Evolutionary conservation across 805 yeast genomes (phyloP), one percentile per base, ranked within the genome.

Genomic region (Saturnispora halmiae): DNA sequence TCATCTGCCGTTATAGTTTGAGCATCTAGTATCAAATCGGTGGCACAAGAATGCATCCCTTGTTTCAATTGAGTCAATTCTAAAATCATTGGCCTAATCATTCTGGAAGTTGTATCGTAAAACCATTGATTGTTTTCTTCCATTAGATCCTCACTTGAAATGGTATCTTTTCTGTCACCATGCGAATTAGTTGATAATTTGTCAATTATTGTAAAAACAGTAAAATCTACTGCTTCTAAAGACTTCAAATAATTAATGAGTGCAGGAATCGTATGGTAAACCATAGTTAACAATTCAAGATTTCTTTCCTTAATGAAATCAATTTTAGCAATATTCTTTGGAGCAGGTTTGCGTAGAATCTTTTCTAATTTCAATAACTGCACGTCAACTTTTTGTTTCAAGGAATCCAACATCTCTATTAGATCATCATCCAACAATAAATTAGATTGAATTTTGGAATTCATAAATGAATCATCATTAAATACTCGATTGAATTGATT

Each of bases 61-160:
- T 86, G 95, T 51, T 86, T 87, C 35, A 72, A 63, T 46, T 79
- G 81, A 52, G 79, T 73, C 54, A 82, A 86, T 38, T 83, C 94
- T n/a, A 79, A 65, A 4, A 74, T 65, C 20, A 70, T 61, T 0
- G 79, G 78, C 45, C 71, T 51, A 9, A 58, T 47, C 10, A 51
- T 46, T 24, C 53, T 55, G 3, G 60, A 48, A 1, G 64, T 60
- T 6, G 64, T 55, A 36, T 61, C 62, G 41, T 58, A 61, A 43
- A 61, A 61, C 33, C 48, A 41, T 27, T 49, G 53, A 32, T 37
- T 41, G 31, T 28, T 34, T 16, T 40, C 50, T n/a, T 46, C 47
- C 19, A 20, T 34, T 6, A 29, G 29, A 9, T 32, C 33, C 4
- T 30, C 14, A 21, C 18, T 40, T 9, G 28, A 40, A 36, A 48